Base-by-base conservation (phyloP, 192 early-diverging fungal species). In the Backusella australiensis region DNA sequence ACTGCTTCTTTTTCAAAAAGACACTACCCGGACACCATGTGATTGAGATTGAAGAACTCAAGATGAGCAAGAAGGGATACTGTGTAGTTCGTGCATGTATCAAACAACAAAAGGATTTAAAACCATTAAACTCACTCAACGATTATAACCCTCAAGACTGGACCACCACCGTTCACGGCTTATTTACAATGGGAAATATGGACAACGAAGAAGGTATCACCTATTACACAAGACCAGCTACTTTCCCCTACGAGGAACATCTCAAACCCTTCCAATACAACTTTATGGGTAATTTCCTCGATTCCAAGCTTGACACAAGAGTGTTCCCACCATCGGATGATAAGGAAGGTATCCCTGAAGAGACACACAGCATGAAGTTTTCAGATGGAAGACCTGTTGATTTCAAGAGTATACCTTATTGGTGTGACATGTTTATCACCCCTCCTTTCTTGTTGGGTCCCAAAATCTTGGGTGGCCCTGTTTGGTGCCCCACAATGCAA, bases 401-500 rank as follows among this genome's bases (percentile, higher is more conserved):
- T 73, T 59, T 77, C 1, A 69, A 70, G 32, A 65, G 72, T 34
- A 46, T 82, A 34, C 70, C 81, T 32, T 78, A 36, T 36, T 78
- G 72, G 68, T 75, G 77, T 44, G 81, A 82, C 63, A 76, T 82
- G 77, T 67, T 79, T 1, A 32, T 75, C n/a, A 52, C 81, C 4
- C 81, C 81, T 21, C 56, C 77, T 2, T 36, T 46, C 21, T 34
- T 76, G 6, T 39, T 82, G 11, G 81, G 77, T 35, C 29, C 46
- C 1, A n/a, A 41, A 1, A 21, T 29, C 0, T 38, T 70, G 6
- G 81, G 70, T 41, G 74, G 74, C 7, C 63, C 41, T 1, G 34
- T 78, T 9, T 82, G 77, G 77, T 74, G 52, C 21, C 69, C 74
- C 3, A 82, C 81, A 7, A 82, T 82, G 81, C 81, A 82, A 32